phyloP scores from a whole-genome alignment of 345 rosid species.

The Pistacia vera region DNA sequence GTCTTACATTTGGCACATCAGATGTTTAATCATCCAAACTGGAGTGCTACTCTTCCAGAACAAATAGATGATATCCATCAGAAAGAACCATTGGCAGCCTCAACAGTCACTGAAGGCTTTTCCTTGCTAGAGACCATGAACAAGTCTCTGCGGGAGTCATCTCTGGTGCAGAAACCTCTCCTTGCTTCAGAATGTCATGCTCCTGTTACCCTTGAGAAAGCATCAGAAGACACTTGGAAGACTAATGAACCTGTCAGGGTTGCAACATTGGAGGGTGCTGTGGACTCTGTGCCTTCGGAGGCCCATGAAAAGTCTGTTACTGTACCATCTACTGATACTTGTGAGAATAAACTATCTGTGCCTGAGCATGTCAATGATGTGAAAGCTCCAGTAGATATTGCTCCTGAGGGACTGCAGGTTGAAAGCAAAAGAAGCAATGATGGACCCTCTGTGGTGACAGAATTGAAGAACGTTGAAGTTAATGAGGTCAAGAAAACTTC shows the following conservation, averaged over 20 bases:
- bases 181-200: constrained; percentile 33
- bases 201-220: constrained; percentile 29
- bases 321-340: constrained; percentile 25
- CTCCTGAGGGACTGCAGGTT: constrained; percentile 28
- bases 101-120: constrained; percentile 37
- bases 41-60: constrained; percentile 40
- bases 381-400: constrained; percentile 30
- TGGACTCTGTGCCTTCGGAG: constrained; percentile 26
- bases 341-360: constrained; percentile 32
- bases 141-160: constrained; percentile 31
- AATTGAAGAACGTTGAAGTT: constrained; percentile 50
- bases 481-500: constrained; percentile 62
- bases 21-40: constrained; percentile 43
- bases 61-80: constrained; percentile 36
- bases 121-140: constrained; percentile 30
- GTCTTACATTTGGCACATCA: constrained; percentile 55
- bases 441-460: constrained; percentile 37
- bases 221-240: constrained; percentile 27
- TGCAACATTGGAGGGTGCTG: constrained; percentile 15
- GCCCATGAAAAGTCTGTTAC: constrained; percentile 24
- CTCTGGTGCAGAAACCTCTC: constrained; percentile 30
- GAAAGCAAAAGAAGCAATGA: constrained; percentile 38
- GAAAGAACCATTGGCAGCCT: constrained; percentile 37
- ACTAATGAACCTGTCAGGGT: constrained; percentile 30
- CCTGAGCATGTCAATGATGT: constrained; percentile 23